phyloP scores from a whole-genome alignment of 2,329 filamentous ascomycete species.

The Scedosporium minutisporum region DNA sequence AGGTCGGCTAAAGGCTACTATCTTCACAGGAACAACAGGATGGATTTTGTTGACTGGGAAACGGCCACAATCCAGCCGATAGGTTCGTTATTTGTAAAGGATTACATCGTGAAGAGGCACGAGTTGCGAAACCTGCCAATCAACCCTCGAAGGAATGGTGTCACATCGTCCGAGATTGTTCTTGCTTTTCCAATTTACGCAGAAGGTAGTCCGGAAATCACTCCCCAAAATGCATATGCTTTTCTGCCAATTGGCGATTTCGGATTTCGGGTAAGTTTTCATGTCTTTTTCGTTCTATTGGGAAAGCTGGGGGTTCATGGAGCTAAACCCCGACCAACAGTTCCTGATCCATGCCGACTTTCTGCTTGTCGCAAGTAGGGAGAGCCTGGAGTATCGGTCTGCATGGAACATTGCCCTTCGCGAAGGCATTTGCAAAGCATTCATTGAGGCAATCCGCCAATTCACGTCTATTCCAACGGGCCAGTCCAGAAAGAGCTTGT shows the following conservation, averaged over 20 bases:
- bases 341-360: slow-evolving; percentile 20
- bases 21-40: background rate
- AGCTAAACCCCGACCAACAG: slow-evolving; percentile 9
- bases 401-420: slow-evolving; percentile 11
- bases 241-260: background rate
- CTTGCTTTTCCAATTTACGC: background rate
- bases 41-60: background rate
- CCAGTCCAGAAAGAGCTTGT: background rate
- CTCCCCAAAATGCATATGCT: background rate
- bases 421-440: slow-evolving; percentile 1
- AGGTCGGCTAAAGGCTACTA: background rate
- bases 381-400: slow-evolving; percentile 11
- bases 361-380: slow-evolving; percentile 14
- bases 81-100: no score
- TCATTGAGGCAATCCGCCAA: background rate
- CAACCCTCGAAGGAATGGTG: background rate
- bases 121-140: background rate
- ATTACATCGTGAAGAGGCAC: background rate
- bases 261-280: background rate
- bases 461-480: background rate
- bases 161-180: background rate
- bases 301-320: background rate
- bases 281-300: no score
- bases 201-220: background rate
- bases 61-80: background rate